Conservation (phyloP, 208 protist species). For the Tritrichomonas foetus region DNA sequence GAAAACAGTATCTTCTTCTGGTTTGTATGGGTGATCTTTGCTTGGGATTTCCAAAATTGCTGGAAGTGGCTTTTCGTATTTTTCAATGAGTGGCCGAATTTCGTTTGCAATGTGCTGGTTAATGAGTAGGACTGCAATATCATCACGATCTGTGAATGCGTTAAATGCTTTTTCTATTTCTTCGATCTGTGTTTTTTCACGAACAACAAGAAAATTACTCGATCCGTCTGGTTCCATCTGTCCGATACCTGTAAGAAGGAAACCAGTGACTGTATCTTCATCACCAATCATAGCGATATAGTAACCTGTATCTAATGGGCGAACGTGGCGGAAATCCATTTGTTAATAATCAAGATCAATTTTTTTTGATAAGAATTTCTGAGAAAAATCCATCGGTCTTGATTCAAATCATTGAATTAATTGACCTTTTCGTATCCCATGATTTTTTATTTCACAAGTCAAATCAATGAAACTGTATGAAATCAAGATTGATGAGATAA, state of each 20-base stretch:
- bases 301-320: constrained; percentile 16
- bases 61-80: constrained; percentile 29
- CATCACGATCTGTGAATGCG: constrained; percentile 13
- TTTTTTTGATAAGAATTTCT: too few species aligned
- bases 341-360: neutral
- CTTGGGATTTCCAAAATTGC: constrained; percentile 29
- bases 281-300: constrained; percentile 35
- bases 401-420: too few species aligned
- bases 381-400: too few species aligned
- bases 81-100: neutral
- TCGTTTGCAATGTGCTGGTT: constrained; percentile 38
- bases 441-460: too few species aligned
- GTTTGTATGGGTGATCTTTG: constrained; percentile 38
- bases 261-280: constrained; percentile 44
- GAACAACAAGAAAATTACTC: constrained; percentile 28
- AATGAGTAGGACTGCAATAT: constrained; percentile 31
- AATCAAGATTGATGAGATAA: too few species aligned
- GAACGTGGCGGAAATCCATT: constrained; percentile 28
- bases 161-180: constrained; percentile 43
- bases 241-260: constrained; percentile 35
- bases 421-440: too few species aligned
- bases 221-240: constrained; percentile 7
- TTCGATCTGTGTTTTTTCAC: neutral
- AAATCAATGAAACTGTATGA: too few species aligned
- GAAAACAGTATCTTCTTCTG: constrained; percentile 27